Base-by-base conservation (phyloP, 2,329 filamentous ascomycete genomes). In the Elsinoe perseae region DNA sequence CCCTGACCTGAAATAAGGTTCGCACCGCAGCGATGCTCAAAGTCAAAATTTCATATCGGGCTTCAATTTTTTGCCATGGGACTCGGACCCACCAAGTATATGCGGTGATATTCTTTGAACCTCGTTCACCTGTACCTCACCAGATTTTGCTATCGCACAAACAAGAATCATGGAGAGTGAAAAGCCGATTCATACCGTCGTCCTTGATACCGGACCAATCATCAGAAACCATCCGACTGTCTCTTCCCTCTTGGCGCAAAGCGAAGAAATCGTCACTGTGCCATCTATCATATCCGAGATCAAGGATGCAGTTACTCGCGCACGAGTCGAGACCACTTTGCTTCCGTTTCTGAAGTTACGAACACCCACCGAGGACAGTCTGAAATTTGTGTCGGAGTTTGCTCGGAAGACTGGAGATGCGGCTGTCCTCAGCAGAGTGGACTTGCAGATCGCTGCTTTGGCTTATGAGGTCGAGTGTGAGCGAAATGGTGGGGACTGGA, bases 381-480 rank as follows among this genome's bases (percentile, higher is more conserved):
- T 96, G 61, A 86, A 85, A 65, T 79, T 92, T 58, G 81, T 96
- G 3, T 83, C 82, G 50, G 86, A 88, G 57, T 97, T 97, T 75
- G 88, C 93, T 43, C 82, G 88, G 56, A 86, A 84, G 69, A 97
- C 93, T 0, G 93, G 93, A 56, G 93, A 98, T 70, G 78, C 91
- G 60, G 82, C 86, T 9, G 92, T 96, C 0, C 75, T 98, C 58
- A 96, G 91, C 72, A 83, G 80, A 67, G 87, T 90, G 1, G 93
- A 98, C 82, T 76, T 97, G 59, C 87, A 95, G 63, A 80, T 98
- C 38, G 76, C 97, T 66, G 93, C 92, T 7, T 75, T 98, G 56
- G 87, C 89, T 1, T 97, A 97, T 69, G 93, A 98, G 69, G 69
- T 97, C n/a, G 92, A 97, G 65, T 87, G 88, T 65, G 91, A 97